Evolutionary conservation across 192 early-diverging fungal species (phyloP).

Genomic region (Ramicandelaber brevisporus): DNA sequence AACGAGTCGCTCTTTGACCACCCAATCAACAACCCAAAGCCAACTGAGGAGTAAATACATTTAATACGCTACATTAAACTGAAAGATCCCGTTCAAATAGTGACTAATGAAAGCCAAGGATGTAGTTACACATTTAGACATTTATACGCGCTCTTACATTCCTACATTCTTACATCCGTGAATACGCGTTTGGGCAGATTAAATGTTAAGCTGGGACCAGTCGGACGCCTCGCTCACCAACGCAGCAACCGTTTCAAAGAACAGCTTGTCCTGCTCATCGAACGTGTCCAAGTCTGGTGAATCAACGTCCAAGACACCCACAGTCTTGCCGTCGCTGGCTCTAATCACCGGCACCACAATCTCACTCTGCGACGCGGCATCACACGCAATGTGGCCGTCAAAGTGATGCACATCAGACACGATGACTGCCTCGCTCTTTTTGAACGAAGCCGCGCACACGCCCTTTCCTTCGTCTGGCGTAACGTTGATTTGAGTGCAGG

Average conservation of each 20-base stretch:
- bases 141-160: no score
- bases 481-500: conserved; percentile 63
- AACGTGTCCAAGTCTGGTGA: conserved; percentile 32
- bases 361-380: conserved; percentile 58
- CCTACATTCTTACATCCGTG: no score
- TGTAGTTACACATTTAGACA: no score
- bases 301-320: conserved; percentile 50
- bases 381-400: conserved; percentile 79
- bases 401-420: conserved; percentile 62
- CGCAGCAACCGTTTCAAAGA: conserved; percentile 33
- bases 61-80: no score
- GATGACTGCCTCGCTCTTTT: conserved; percentile 20
- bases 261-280: conserved; percentile 33
- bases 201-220: no score
- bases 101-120: no score
- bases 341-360: conserved; percentile 56
- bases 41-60: no score
- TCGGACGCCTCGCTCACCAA: conserved; percentile 24
- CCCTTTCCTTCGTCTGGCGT: conserved; percentile 46
- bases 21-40: no score
- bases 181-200: no score
- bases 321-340: conserved; percentile 16
- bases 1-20: conserved; percentile 17
- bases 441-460: conserved; percentile 71
- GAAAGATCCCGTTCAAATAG: no score